These are phyloP conservation scores for Leccinum subgranulosum DNA, from an alignment of 768 basidiomycete genomes.

Conservation along the genomic window DNA sequence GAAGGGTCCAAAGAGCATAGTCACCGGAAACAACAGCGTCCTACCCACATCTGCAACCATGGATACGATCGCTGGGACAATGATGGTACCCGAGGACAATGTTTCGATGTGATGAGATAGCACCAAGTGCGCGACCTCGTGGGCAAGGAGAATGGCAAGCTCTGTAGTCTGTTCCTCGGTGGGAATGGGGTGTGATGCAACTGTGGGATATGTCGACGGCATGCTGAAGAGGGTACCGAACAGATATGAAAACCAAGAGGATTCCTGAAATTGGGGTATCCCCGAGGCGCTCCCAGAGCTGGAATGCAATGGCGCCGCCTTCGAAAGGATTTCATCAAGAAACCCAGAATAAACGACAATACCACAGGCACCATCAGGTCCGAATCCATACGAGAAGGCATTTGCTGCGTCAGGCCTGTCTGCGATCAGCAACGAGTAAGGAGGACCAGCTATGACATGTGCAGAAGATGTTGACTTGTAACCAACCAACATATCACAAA, in stretches of 20 bases:
- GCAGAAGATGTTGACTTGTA: conserved; percentile 41
- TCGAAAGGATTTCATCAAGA: conserved; percentile 77
- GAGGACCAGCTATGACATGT: conserved; percentile 71
- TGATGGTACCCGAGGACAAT: conserved; percentile 78
- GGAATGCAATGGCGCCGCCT: conserved; percentile 20
- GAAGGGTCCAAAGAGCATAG: conserved; percentile 91
- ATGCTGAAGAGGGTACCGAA: conserved; percentile 41
- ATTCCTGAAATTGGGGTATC: conserved; percentile 18
- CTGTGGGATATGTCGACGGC: conserved; percentile 32
- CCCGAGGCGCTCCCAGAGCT: conserved; percentile 25
- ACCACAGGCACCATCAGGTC: conserved; percentile 86
- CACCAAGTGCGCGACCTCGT: conserved; percentile 90
- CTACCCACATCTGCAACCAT: conserved; percentile 74
- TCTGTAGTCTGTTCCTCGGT: conserved; percentile 82
- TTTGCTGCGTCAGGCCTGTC: conserved; percentile 82
- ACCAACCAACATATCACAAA: conserved; percentile 49
- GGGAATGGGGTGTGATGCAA: conserved; percentile 47
- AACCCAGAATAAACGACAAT: conserved; percentile 95
- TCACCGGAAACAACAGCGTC: conserved; percentile 81
- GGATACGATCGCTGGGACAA: conserved; percentile 77
- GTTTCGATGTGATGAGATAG: conserved; percentile 91
- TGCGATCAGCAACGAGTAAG: conserved; percentile 87
- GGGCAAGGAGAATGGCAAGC: conserved; percentile 86
- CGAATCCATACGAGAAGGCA: conserved; percentile 96
- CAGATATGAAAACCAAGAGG: conserved; percentile 47